Conservation (phyloP, 1,284 basidiomycete genomes). For the Schizophyllum amplum region DNA sequence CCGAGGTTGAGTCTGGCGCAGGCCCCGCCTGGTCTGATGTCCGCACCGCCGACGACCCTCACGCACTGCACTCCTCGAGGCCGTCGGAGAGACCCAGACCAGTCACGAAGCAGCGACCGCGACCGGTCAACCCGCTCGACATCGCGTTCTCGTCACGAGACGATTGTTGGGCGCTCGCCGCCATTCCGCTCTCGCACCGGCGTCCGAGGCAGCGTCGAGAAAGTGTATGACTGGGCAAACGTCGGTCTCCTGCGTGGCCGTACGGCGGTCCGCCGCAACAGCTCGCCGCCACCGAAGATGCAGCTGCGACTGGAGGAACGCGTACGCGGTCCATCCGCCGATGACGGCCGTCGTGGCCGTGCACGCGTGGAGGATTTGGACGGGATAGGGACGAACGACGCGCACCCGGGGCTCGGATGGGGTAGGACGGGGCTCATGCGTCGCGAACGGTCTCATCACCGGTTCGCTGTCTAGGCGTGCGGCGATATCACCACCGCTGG, state of each 20-base stretch:
- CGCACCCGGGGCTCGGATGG: constrained; percentile 42
- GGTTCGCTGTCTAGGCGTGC: not conserved
- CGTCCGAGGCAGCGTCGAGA: constrained; percentile 23
- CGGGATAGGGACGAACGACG: constrained; percentile 26
- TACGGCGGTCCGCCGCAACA: constrained; percentile 8
- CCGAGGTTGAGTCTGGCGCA: constrained; percentile 34
- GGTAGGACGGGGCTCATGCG: not conserved
- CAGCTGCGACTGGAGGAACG: constrained; percentile 14
- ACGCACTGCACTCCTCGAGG: constrained; percentile 23
- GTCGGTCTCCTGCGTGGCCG: constrained; percentile 7
- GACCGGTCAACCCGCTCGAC: constrained; percentile 4
- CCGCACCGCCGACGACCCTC: constrained; percentile 15
- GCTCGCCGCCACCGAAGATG: constrained; percentile 7
- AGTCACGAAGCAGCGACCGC: constrained; percentile 21
- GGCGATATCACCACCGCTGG: not conserved
- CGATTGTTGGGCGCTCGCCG: not conserved
- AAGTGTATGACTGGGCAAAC: constrained; percentile 16
- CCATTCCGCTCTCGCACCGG: constrained; percentile 6
- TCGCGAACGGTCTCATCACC: not conserved
- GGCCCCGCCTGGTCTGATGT: constrained; percentile 14
- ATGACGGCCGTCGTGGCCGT: constrained; percentile 31
- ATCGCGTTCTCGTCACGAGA: not conserved
- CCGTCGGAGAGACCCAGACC: constrained; percentile 41
- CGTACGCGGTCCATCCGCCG: constrained; percentile 1
- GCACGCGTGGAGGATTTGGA: constrained; percentile 39